A percentile compares a stretch with the other conserved stretches of the same genome.
phyloP scores from a whole-genome alignment of 2,329 filamentous ascomycete species.

The Aureobasidium lini region DNA sequence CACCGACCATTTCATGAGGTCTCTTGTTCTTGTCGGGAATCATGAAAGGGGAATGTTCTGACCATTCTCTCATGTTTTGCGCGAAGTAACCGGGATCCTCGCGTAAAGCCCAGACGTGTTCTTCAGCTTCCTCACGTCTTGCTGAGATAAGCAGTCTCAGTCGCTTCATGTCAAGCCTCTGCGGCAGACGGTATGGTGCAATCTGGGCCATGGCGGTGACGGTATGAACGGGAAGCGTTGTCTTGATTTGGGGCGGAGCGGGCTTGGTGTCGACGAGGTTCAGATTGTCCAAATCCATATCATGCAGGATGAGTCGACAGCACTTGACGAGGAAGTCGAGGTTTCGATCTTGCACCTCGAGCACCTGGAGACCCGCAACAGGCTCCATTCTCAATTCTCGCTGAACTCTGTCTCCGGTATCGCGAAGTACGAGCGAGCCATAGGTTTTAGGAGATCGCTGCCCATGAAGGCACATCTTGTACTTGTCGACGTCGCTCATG shows the following conservation, averaged over 20 bases:
- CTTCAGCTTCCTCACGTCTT: conserved; percentile 37
- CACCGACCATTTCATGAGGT: conserved; percentile 21
- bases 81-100: conserved; percentile 54
- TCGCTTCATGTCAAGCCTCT: conserved; percentile 38
- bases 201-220: conserved; percentile 32
- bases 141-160: conserved; percentile 41
- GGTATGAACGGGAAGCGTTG: neutral
- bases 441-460: conserved; percentile 24
- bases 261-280: conserved; percentile 16
- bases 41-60: conserved; percentile 42
- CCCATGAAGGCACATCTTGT: conserved; percentile 22
- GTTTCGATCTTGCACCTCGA: conserved; percentile 46
- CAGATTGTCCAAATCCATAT: conserved; percentile 30
- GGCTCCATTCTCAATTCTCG: conserved; percentile 2
- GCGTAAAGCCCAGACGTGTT: conserved; percentile 49
- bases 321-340: conserved; percentile 44
- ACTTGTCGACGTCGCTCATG: conserved; percentile 14
- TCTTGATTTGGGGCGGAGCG: conserved; percentile 10
- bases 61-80: conserved; percentile 34
- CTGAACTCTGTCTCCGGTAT: conserved; percentile 30
- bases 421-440: conserved; percentile 29
- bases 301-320: conserved; percentile 44
- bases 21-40: conserved; percentile 34
- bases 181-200: conserved; percentile 47
- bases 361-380: conserved; percentile 31